These are phyloP conservation scores for Ceratocystis papillata DNA, from an alignment of 2,329 filamentous ascomycete genomes.

Conservation along the genomic window DNA sequence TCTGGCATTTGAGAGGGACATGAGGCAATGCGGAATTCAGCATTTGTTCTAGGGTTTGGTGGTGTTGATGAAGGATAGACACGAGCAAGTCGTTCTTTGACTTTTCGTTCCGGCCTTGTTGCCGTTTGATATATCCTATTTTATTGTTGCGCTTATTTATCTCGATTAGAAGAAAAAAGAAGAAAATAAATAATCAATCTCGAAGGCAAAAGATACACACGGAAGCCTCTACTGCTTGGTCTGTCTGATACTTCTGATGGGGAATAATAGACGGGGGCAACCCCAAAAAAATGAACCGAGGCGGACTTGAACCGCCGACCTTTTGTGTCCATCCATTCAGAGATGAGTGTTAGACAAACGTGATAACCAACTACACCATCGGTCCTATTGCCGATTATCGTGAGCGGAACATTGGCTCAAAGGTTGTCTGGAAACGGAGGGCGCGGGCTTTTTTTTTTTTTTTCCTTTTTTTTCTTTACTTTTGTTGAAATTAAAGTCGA, in stretches of 20 bases:
- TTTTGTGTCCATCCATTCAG: conserved; percentile 19
- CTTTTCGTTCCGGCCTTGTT: not conserved
- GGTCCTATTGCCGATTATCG: not conserved
- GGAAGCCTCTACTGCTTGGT: not conserved
- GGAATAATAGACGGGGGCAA: not conserved
- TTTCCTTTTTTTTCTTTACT: too few species aligned
- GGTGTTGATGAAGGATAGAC: conserved; percentile 20
- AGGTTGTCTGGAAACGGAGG: too few species aligned
- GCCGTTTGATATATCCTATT: conserved; percentile 1
- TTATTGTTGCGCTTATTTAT: not conserved
- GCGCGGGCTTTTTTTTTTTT: too few species aligned
- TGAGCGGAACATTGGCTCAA: too few species aligned
- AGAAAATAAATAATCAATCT: too few species aligned
- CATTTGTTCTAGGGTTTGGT: conserved; percentile 44
- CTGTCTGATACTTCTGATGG: not conserved
- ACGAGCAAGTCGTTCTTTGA: conserved; percentile 9
- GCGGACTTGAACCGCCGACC: conserved; percentile 23
- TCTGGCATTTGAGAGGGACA: conserved; percentile 21
- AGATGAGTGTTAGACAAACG: conserved; percentile 19
- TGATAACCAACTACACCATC: conserved; percentile 22
- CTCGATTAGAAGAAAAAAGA: too few species aligned
- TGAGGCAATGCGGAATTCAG: conserved; percentile 35
- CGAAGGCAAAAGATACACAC: too few species aligned
- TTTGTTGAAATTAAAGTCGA: too few species aligned
- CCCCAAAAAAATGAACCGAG: conserved; percentile 11